These are phyloP conservation scores for Crithidia expoeki DNA, from an alignment of 208 protist species.

Conservation along the genomic window DNA sequence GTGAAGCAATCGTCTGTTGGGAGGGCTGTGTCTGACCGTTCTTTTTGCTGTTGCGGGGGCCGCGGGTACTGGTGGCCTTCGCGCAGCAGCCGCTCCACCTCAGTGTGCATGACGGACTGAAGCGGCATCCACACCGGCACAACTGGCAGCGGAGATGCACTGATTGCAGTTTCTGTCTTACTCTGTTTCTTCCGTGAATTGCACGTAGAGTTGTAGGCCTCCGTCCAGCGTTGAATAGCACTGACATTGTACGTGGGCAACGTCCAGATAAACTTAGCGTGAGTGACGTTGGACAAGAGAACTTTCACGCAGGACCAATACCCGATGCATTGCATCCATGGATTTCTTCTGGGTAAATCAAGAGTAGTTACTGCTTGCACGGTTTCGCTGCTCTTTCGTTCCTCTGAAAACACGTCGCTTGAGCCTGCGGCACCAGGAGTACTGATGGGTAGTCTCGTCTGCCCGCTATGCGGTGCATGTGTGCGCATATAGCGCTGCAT, in stretches of 20 bases:
- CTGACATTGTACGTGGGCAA: slow-evolving; percentile 48
- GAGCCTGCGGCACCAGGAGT: neutral
- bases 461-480: neutral
- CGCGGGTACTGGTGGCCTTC: slow-evolving; percentile 21
- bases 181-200: neutral
- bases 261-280: slow-evolving; percentile 24
- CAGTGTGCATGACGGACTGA: slow-evolving; percentile 34
- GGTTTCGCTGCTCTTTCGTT: neutral
- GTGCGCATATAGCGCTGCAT: slow-evolving; percentile 20
- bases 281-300: slow-evolving; percentile 17
- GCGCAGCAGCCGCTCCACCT: slow-evolving; percentile 40
- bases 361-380: neutral
- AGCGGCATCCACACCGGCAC: slow-evolving; percentile 40
- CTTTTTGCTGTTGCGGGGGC: slow-evolving; percentile 1
- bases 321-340: slow-evolving; percentile 20
- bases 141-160: slow-evolving; percentile 3
- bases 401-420: too few species aligned
- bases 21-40: neutral
- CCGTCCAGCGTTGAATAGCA: slow-evolving; percentile 35
- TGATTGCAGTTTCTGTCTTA: neutral
- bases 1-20: slow-evolving; percentile 9
- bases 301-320: slow-evolving; percentile 36
- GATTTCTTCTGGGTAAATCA: neutral
- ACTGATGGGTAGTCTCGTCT: neutral
- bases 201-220: slow-evolving; percentile 10